Base-by-base conservation (phyloP, 176 grass and related monocot genomes). In the Avena insularis region DNA sequence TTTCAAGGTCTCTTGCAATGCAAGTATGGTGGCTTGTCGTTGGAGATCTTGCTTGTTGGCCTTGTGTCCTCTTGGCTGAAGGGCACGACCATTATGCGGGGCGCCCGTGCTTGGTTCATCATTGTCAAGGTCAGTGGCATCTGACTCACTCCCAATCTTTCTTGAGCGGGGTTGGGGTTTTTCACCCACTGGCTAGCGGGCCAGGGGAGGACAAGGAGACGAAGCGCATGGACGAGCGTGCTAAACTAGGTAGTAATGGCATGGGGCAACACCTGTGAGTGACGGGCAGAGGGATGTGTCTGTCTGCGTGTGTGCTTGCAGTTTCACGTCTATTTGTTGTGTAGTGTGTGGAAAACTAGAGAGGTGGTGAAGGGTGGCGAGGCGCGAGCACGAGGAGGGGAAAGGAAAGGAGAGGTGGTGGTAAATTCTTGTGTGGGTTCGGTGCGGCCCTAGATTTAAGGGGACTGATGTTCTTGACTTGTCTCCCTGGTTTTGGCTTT, bases 401-500 rank as follows among this genome's bases (percentile, higher is more conserved):
- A 33, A 33, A 33, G 31, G 33, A 59, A 19, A 86, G 16, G 46
- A 40, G 80, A 46, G 2, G 56, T 70, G 76, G 82, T 43, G 59
- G 69, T 77, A 77, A 88, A 88, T 88, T 91, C 54, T 81, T 91
- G 90, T 85, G 67, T 21, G 82, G 82, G 78, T 83, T 85, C 20
- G 47, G 66, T 59, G 87, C 10, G 84, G 57, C 84, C 57, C 87
- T 80, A 67, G 80, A 89, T 92, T 87, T 61, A 75, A 87, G 66
- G 60, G 25, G 79, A 40, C 23, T 36, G 38, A 69, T 75, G 89
- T 80, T 56, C 80, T 66, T 83, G 63, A 53, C 69, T 53, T 9
- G 19, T 23, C 7, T 60, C 4, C 3, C n/a, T 15, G 29, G 10
- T 59, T 33, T 33, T 33, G 31, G 31, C 13, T 8, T 45, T 8